These are phyloP conservation scores for Viola pubescens DNA, from an alignment of 441 rosid genomes.

Conservation along the genomic window DNA sequence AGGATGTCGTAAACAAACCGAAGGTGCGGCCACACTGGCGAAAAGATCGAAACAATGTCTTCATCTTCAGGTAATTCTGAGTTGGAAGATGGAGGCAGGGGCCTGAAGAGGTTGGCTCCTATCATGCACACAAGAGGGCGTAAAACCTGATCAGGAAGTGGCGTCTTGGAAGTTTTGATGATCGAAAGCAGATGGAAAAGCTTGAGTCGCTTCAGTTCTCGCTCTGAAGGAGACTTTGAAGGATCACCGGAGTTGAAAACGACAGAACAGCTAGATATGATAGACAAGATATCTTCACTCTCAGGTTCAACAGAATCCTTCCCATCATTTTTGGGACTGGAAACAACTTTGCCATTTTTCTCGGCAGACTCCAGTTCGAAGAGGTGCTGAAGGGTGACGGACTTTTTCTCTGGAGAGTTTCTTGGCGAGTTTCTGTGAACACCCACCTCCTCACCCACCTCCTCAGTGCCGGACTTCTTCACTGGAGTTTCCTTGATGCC, in stretches of 20 bases:
- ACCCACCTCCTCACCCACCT: conserved; percentile 42
- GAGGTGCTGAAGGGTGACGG: conserved; percentile 31
- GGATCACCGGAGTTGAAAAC: conserved; percentile 41
- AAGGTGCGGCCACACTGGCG: conserved; percentile 43
- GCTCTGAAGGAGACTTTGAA: conserved; percentile 41
- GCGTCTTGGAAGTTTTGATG: conserved; percentile 25
- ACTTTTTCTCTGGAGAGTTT: conserved; percentile 25
- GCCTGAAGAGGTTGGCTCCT: conserved; percentile 39
- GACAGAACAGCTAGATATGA: conserved; percentile 29
- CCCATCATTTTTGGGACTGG: conserved; percentile 18
- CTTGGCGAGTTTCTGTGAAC: conserved; percentile 25
- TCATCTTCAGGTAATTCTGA: conserved; percentile 34
- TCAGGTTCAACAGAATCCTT: conserved; percentile 19
- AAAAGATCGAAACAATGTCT: conserved; percentile 22
- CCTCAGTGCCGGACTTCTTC: neutral
- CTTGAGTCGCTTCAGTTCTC: conserved; percentile 38
- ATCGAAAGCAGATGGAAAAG: conserved; percentile 35
- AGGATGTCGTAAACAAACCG: conserved; percentile 43
- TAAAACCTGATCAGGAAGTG: conserved; percentile 23
- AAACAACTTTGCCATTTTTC: neutral
- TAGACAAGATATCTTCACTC: conserved; percentile 27
- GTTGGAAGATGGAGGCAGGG: conserved; percentile 38
- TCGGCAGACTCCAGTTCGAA: conserved; percentile 30
- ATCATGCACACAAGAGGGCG: conserved; percentile 40
- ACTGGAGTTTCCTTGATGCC: neutral